A percentile compares a stretch with the other conserved stretches of the same genome.
Conservation (phyloP, 148 eudicot species). For the Amaranthus palmeri region DNA sequence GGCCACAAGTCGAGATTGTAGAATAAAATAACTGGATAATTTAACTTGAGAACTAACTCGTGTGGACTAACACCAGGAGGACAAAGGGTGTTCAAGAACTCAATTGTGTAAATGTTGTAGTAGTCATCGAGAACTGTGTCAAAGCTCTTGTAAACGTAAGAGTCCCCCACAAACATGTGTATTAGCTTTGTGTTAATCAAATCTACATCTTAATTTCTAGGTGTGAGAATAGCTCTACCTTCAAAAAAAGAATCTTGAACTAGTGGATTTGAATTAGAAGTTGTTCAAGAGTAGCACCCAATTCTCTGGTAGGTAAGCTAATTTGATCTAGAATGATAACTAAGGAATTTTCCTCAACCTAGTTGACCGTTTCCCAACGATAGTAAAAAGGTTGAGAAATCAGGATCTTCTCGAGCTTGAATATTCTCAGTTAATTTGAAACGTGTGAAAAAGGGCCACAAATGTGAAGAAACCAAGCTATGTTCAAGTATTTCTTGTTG, state of each 20-base stretch:
- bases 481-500: not conserved
- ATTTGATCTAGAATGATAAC: not conserved
- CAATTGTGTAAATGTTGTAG: too few species aligned
- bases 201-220: slow-evolving; percentile 11
- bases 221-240: slow-evolving; percentile 7
- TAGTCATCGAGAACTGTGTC: too few species aligned
- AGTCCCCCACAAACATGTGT: too few species aligned
- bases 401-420: not conserved
- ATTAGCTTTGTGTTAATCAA: not conserved
- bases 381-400: not conserved
- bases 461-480: not conserved
- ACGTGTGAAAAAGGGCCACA: not conserved
- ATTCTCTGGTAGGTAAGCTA: too few species aligned
- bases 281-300: not conserved
- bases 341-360: not conserved
- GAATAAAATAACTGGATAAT: too few species aligned
- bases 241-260: not conserved
- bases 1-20: too few species aligned
- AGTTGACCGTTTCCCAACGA: not conserved
- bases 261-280: not conserved
- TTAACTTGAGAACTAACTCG: too few species aligned
- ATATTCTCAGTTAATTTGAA: slow-evolving; percentile 9
- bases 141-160: too few species aligned
- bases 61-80: too few species aligned
- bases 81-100: too few species aligned